Percentiles rank a stretch among this genome's conserved stretches.
These are phyloP conservation scores for Coccomyxa subellipsoidea DNA, from an alignment of 163 green algal species.

Conservation along the genomic window DNA sequence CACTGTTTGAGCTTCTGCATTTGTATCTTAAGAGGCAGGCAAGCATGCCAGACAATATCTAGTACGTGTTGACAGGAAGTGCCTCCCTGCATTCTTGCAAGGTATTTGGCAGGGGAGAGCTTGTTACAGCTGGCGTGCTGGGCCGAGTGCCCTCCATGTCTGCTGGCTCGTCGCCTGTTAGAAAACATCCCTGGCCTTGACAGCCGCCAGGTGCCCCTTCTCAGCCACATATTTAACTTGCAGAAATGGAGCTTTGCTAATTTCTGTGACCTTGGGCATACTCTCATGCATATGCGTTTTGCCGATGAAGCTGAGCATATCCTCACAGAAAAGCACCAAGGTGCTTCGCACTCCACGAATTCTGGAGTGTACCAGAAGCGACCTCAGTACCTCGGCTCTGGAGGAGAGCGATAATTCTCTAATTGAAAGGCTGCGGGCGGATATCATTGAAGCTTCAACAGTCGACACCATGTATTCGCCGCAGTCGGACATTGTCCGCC, in stretches of 20 bases:
- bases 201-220: neutral
- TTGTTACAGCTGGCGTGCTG: slow-evolving; percentile 54
- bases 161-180: slow-evolving; percentile 71
- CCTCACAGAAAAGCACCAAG: neutral
- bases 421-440: slow-evolving; percentile 22
- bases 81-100: neutral
- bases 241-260: no score
- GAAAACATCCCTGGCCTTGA: slow-evolving; percentile 41
- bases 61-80: no score
- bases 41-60: no score
- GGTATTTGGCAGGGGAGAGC: slow-evolving; percentile 41
- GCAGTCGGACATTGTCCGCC: slow-evolving; percentile 48
- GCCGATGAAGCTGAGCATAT: no score
- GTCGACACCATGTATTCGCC: slow-evolving; percentile 53
- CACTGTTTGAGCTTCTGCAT: no score
- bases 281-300: no score
- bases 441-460: slow-evolving; percentile 57
- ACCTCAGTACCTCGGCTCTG: no score
- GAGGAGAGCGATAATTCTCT: no score
- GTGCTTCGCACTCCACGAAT: neutral
- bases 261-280: no score
- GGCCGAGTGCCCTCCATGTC: slow-evolving; percentile 73
- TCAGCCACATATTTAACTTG: neutral
- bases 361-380: no score
- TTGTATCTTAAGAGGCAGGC: no score